Conservation (phyloP, 352 stramenopile species). For the Pythium oligandrum region DNA sequence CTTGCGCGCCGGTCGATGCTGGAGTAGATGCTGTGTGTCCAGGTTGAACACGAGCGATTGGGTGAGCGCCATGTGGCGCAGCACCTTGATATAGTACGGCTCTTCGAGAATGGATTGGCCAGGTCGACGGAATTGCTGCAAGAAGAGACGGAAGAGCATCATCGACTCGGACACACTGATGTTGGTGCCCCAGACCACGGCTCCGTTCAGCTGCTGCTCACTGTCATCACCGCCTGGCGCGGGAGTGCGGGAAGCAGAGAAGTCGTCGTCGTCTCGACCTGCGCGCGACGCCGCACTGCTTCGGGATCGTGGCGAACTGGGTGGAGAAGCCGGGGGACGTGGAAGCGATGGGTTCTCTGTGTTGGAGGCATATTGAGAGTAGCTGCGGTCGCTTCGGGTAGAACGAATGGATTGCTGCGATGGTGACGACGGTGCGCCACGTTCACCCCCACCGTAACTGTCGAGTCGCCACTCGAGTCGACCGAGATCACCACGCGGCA, state of each 20-base stretch:
- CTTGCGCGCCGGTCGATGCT: constrained; percentile 70
- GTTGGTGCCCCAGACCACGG: constrained; percentile 93
- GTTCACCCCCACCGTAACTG: constrained; percentile 28
- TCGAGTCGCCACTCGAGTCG: constrained; percentile 74
- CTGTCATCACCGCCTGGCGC: constrained; percentile 1
- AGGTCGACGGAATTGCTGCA: constrained; percentile 75
- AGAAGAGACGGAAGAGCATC: constrained; percentile 84
- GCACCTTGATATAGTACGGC: constrained; percentile 73
- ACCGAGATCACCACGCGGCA: constrained; percentile 73
- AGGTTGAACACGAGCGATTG: constrained; percentile 88
- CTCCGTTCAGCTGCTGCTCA: constrained; percentile 62
- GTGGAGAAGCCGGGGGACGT: constrained; percentile 51
- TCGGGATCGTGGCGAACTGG: constrained; percentile 54
- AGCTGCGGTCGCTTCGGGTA: constrained; percentile 26
- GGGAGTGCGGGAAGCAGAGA: constrained; percentile 26
- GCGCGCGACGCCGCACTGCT: constrained; percentile 14
- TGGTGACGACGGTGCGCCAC: constrained; percentile 29
- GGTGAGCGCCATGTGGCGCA: constrained; percentile 73
- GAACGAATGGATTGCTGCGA: constrained; percentile 33
- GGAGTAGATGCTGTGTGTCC: constrained; percentile 88
- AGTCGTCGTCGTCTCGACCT: constrained; percentile 15
- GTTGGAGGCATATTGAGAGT: constrained; percentile 1
- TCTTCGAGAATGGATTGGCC: constrained; percentile 32
- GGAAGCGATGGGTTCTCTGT: constrained; percentile 26
- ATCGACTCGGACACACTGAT: constrained; percentile 92